Evolutionary conservation across 129 eudicot genomes (phyloP).

Genomic region (Flaveria trinervia): DNA sequence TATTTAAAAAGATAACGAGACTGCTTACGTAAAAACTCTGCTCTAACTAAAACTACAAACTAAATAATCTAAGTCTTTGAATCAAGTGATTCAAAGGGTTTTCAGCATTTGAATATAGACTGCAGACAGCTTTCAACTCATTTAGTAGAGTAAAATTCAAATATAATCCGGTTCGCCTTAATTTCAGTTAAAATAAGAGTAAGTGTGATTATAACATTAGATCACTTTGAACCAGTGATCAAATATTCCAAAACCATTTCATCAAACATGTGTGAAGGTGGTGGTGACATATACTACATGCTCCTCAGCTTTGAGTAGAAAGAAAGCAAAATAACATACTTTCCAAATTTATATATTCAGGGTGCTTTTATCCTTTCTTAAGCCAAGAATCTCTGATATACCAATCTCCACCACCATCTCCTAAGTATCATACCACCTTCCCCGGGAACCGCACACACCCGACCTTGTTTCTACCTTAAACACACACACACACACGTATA

Average conservation of each 20-base stretch:
- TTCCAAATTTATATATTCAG: constrained; percentile 6
- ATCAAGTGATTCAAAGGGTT: too few species aligned
- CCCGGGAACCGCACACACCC: constrained; percentile 22
- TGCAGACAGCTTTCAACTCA: neutral
- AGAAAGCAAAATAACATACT: constrained; percentile 48
- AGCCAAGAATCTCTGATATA: constrained; percentile 47
- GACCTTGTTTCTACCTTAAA: neutral
- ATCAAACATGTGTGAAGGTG: neutral
- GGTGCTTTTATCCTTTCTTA: constrained; percentile 42
- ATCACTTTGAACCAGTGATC: neutral
- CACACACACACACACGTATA: neutral
- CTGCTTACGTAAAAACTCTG: too few species aligned
- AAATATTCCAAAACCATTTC: constrained; percentile 11
- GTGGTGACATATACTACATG: neutral
- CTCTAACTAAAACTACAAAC: too few species aligned
- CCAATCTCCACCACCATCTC: constrained; percentile 29
- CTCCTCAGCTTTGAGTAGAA: constrained; percentile 42
- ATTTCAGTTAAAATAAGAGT: neutral
- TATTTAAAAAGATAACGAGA: too few species aligned
- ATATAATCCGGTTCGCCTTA: too few species aligned
- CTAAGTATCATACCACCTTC: constrained; percentile 27
- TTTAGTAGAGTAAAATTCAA: too few species aligned
- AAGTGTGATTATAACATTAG: neutral
- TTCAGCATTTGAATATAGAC: too few species aligned
- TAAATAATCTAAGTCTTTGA: too few species aligned